Evolutionary conservation across 345 rosid species (phyloP).

Genomic region (Iberis pinnata): DNA sequence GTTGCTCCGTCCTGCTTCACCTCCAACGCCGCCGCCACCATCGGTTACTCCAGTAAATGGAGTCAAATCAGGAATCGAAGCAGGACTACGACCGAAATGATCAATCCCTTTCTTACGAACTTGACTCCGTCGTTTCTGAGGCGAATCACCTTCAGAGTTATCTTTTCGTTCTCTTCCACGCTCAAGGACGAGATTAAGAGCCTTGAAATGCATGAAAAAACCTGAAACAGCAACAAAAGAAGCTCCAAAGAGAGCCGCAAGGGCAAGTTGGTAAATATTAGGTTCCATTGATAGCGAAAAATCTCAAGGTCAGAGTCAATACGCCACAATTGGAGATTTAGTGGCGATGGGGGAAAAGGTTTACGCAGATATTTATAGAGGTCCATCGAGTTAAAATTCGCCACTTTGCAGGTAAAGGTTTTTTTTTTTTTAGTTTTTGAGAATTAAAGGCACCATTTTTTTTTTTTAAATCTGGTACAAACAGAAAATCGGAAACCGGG

Average conservation of each 20-base stretch:
- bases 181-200: slow-evolving; percentile 82
- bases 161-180: slow-evolving; percentile 58
- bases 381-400: slow-evolving; percentile 22
- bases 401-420: background rate
- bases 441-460: too few relatives aligned
- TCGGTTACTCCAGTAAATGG: slow-evolving; percentile 40
- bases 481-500: too few relatives aligned
- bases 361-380: slow-evolving; percentile 28
- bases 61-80: slow-evolving; percentile 75
- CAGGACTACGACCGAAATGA: slow-evolving; percentile 55
- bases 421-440: too few relatives aligned
- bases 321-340: slow-evolving; percentile 10
- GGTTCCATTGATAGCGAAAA: slow-evolving; percentile 56
- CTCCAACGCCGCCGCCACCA: slow-evolving; percentile 48
- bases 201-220: slow-evolving; percentile 86
- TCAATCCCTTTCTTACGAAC: too few relatives aligned
- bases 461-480: too few relatives aligned
- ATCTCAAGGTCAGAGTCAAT: slow-evolving; percentile 22
- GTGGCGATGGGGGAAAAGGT: slow-evolving; percentile 25
- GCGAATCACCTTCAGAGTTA: slow-evolving; percentile 46
- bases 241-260: slow-evolving; percentile 97
- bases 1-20: slow-evolving; percentile 43
- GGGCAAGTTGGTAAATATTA: slow-evolving; percentile 67
- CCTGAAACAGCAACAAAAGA: slow-evolving; percentile 92
- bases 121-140: slow-evolving; percentile 41